Base-by-base conservation (phyloP, 2,329 filamentous ascomycete genomes). In the Tolypocladium nubicola region DNA sequence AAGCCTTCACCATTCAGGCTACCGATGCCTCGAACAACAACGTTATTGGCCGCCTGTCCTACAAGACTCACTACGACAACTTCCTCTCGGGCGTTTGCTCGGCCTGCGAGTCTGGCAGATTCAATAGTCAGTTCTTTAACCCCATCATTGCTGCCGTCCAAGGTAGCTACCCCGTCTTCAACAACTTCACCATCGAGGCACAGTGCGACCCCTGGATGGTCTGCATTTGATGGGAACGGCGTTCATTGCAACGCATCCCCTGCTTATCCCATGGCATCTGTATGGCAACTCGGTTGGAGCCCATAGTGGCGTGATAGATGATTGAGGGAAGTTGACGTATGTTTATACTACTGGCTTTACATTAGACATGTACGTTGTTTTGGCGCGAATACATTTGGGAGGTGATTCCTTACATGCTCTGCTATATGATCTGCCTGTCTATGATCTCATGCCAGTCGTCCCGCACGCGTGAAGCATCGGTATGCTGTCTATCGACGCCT, bases 161-260 rank as follows among this genome's bases (percentile, higher is more conserved):
- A 59, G 71, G 66, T 9, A 73, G 69, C 37, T 74, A 72, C 49
- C 72, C 72, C n/a, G 61, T 64, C 14, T 75, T 70, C 60, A 69
- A 70, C 60, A 71, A 68, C 56, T 74, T 73, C 58, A 69, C 66
- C 33, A 63, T 74, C 8, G 64, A 73, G 56, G 72, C 70, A 6
- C 65, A 72, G 56, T 74, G 72, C 53, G 65, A 67, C 35, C 72
- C 72, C 19, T 74, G 72, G 72, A 71, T 73, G 63, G 70, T 65
- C 21, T 74, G 72, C 54, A 54, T 59, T 47, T 70, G 62, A 65
- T 23, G n/a, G 45, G 39, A 23, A 23, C n/a, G 39, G 58, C 35
- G 40, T 14, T 13, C 30, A 35, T 11, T 35, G 30, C 30, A n/a
- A 11, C 55, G 45, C 16, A 16, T 5, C 11, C n/a, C 13, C 10